These are phyloP conservation scores for Cladosporium sp. DNA, from an alignment of 2,329 filamentous ascomycete genomes.

Conservation along the genomic window DNA sequence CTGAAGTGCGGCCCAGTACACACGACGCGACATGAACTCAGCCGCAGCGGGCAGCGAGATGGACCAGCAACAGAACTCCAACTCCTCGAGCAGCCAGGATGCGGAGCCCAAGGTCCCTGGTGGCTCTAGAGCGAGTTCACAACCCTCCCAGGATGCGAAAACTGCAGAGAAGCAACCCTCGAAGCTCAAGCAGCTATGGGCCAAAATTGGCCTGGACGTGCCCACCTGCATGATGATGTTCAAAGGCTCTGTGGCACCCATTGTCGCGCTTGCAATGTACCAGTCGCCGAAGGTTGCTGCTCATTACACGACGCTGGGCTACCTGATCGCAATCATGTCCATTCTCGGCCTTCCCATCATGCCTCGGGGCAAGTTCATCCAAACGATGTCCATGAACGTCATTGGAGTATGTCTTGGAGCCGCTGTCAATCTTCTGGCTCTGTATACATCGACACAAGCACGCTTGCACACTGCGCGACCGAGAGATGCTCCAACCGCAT, in stretches of 20 bases:
- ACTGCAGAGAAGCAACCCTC: conserved; percentile 19
- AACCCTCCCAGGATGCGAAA: not conserved
- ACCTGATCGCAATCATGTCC: conserved; percentile 60
- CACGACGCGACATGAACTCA: not conserved
- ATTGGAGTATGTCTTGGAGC: conserved; percentile 50
- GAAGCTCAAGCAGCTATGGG: conserved; percentile 23
- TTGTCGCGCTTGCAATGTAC: conserved; percentile 29
- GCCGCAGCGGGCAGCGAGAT: not conserved
- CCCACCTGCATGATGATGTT: conserved; percentile 28
- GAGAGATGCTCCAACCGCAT: conserved; percentile 34
- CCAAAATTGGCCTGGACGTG: conserved; percentile 26
- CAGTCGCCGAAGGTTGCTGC: conserved; percentile 44
- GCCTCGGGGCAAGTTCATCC: conserved; percentile 65
- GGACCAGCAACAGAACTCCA: not conserved
- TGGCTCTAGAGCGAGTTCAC: not conserved
- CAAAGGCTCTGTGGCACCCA: conserved; percentile 31
- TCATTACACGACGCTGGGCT: conserved; percentile 51
- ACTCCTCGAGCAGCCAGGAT: conserved; percentile 1
- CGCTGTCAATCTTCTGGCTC: conserved; percentile 52
- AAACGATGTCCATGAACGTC: conserved; percentile 57
- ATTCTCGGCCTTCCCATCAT: conserved; percentile 60
- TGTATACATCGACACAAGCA: conserved; percentile 61
- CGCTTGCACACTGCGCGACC: conserved; percentile 49
- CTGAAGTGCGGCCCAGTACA: too few species aligned
- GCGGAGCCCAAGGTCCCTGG: not conserved